These are phyloP conservation scores for Kockovaella imperatae DNA, from an alignment of 768 basidiomycete species.

Conservation along the genomic window DNA sequence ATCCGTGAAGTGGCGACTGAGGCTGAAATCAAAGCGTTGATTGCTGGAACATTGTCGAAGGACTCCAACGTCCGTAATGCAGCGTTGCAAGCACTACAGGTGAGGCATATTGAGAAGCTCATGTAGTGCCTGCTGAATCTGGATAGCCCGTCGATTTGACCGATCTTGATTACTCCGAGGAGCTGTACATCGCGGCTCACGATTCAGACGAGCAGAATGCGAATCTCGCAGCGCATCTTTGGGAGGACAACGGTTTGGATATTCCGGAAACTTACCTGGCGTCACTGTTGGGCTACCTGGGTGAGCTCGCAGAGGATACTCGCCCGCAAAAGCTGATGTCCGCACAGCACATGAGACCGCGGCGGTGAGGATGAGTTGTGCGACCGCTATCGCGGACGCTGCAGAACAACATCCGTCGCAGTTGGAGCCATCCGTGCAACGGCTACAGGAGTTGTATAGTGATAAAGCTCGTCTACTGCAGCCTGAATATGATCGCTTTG, in stretches of 20 bases:
- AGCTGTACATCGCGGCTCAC: conserved; percentile 79
- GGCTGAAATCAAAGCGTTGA: conserved; percentile 59
- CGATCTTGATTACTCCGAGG: conserved; percentile 84
- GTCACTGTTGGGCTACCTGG: conserved; percentile 59
- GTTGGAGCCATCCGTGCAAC: conserved; percentile 46
- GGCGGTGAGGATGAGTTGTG: conserved; percentile 67
- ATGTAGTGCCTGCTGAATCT: not conserved
- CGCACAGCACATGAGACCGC: conserved; percentile 63
- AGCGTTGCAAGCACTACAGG: conserved; percentile 84
- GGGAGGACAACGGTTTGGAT: conserved; percentile 95
- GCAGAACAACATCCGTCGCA: conserved; percentile 64
- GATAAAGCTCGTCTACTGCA: conserved; percentile 83
- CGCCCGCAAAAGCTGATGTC: not conserved
- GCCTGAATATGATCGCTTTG: conserved; percentile 90
- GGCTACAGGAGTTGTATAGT: conserved; percentile 65
- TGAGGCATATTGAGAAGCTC: conserved; percentile 39
- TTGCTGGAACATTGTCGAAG: conserved; percentile 69
- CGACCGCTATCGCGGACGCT: conserved; percentile 67
- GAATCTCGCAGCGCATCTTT: conserved; percentile 66
- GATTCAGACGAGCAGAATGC: conserved; percentile 86
- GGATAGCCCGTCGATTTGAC: conserved; percentile 86
- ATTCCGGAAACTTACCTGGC: conserved; percentile 61
- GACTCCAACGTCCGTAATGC: conserved; percentile 82
- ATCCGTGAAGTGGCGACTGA: conserved; percentile 58
- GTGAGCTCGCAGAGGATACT: conserved; percentile 47